phyloP scores from a whole-genome alignment of 208 protist species.

The Leishmania lainsoni region DNA sequence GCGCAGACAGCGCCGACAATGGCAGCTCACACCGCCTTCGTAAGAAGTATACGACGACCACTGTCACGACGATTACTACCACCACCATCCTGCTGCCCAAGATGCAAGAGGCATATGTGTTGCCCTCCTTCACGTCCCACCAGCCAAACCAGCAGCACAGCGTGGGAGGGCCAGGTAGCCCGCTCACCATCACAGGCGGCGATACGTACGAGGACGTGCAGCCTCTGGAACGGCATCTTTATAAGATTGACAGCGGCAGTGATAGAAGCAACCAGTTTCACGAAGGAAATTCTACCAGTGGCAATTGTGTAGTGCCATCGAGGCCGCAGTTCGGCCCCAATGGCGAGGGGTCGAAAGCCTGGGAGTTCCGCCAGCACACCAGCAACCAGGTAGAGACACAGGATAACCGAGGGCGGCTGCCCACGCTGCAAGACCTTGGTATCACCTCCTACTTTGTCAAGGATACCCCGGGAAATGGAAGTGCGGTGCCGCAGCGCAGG shows the following conservation, averaged over 20 bases:
- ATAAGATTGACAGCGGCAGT: conserved; percentile 7
- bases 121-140: conserved; percentile 29
- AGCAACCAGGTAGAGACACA: conserved; percentile 19
- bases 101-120: conserved; percentile 43
- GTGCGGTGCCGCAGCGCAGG: conserved; percentile 5
- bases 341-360: conserved; percentile 23
- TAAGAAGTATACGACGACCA: conserved; percentile 77
- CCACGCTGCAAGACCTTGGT: conserved; percentile 50
- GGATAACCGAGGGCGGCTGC: conserved; percentile 23
- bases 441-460: conserved; percentile 39
- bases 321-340: conserved; percentile 13
- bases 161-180: neutral
- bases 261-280: neutral
- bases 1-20: neutral
- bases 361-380: conserved; percentile 47
- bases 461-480: conserved; percentile 1
- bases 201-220: neutral
- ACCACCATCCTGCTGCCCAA: conserved; percentile 66
- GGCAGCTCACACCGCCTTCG: conserved; percentile 37
- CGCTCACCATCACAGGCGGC: neutral
- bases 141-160: conserved; percentile 21
- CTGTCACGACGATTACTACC: conserved; percentile 69
- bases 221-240: neutral
- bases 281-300: neutral
- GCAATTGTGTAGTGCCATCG: conserved; percentile 4